Percentiles rank a stretch among this genome's conserved stretches.
Evolutionary conservation across 2,329 filamentous ascomycete genomes (phyloP).

Genomic region (Fusarium fracticaudum): DNA sequence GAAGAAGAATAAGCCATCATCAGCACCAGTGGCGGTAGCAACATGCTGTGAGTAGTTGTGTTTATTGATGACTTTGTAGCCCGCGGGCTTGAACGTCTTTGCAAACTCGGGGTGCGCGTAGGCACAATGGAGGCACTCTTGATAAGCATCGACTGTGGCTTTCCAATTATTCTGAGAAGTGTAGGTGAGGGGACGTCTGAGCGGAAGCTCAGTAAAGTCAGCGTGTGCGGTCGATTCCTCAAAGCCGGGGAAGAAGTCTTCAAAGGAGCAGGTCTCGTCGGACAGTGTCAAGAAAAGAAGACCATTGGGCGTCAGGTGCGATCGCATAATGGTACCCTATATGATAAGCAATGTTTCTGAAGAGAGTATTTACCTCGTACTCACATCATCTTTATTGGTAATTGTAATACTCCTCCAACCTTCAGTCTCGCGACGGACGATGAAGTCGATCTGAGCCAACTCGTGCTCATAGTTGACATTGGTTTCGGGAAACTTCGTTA

Average conservation of each 20-base stretch:
- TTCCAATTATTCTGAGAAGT: neutral
- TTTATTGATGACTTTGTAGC: neutral
- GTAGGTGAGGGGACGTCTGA: neutral
- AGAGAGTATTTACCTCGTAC: rapidly evolving
- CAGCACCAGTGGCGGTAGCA: neutral
- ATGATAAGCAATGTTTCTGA: rapidly evolving
- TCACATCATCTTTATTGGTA: neutral
- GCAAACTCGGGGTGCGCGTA: neutral
- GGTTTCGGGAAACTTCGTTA: neutral
- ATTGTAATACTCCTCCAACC: neutral
- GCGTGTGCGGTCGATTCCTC: neutral
- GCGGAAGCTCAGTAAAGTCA: neutral
- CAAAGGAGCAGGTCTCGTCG: neutral
- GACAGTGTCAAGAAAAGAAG: neutral
- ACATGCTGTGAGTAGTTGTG: neutral
- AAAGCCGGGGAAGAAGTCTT: neutral
- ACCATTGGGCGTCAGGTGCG: neutral
- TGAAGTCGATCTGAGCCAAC: neutral
- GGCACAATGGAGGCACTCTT: neutral
- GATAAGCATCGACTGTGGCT: neutral
- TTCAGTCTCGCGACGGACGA: neutral
- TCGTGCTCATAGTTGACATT: neutral
- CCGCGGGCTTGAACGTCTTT: neutral
- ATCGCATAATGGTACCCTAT: neutral
- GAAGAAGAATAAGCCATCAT: neutral